A percentile compares a stretch with the other conserved stretches of the same genome.
phyloP scores from a whole-genome alignment of 768 basidiomycete species.

The Vararia minispora region DNA sequence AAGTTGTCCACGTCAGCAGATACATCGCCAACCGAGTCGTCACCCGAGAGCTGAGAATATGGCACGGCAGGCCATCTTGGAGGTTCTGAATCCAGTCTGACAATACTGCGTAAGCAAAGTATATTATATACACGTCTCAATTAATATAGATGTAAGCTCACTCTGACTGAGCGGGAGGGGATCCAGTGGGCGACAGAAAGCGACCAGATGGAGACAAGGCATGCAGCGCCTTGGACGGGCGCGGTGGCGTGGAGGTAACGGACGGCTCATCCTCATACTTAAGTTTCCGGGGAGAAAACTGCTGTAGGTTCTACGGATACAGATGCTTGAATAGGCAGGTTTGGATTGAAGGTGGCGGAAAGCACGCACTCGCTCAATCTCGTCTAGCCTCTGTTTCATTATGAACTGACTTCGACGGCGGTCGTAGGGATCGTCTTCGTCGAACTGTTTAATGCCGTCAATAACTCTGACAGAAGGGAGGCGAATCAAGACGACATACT shows the following conservation, averaged over 20 bases:
- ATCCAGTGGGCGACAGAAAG: too few species aligned
- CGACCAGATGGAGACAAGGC: not conserved
- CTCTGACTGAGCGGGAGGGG: too few species aligned
- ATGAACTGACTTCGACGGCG: slow-evolving; percentile 63
- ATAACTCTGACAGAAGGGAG: slow-evolving; percentile 9
- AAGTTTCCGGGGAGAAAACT: slow-evolving; percentile 47
- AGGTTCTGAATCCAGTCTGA: not conserved
- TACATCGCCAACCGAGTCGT: slow-evolving; percentile 1
- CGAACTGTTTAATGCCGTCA: slow-evolving; percentile 32
- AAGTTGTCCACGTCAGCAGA: slow-evolving; percentile 18
- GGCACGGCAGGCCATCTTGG: slow-evolving; percentile 34
- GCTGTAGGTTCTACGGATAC: slow-evolving; percentile 42
- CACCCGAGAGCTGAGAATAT: slow-evolving; percentile 23
- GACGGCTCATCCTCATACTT: slow-evolving; percentile 9
- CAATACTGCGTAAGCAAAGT: slow-evolving; percentile 1
- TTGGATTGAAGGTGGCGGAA: slow-evolving; percentile 1
- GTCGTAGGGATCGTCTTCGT: slow-evolving; percentile 64
- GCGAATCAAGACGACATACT: slow-evolving; percentile 12
- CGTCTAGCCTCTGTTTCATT: slow-evolving; percentile 67
- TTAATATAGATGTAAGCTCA: not conserved
- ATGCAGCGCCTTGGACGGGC: slow-evolving; percentile 11
- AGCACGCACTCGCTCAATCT: slow-evolving; percentile 55
- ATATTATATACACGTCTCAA: too few species aligned
- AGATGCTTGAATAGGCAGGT: slow-evolving; percentile 1
- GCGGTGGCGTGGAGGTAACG: slow-evolving; percentile 4